Percentiles rank a stretch among this genome's conserved stretches.
Conservation (phyloP, 2,329 filamentous ascomycete species). For the Diplodia sapinea region DNA sequence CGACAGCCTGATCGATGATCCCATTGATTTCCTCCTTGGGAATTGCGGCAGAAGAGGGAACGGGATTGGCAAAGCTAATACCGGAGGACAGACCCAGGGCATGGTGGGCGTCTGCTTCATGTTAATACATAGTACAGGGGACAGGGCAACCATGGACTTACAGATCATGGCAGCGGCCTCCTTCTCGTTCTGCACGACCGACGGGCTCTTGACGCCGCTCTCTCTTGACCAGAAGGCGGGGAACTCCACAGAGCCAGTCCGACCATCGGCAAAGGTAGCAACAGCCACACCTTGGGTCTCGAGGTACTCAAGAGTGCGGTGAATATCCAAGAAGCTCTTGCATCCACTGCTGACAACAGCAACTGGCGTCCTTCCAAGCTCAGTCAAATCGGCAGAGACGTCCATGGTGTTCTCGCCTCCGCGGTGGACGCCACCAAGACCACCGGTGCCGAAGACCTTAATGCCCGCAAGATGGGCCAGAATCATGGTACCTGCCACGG, state of each 20-base stretch:
- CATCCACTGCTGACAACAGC: conserved; percentile 89
- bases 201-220: conserved; percentile 80
- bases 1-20: conserved; percentile 50
- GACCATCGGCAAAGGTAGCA: conserved; percentile 86
- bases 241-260: conserved; percentile 75
- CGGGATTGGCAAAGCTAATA: conserved; percentile 86
- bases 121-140: neutral
- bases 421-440: conserved; percentile 91
- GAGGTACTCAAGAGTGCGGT: conserved; percentile 81
- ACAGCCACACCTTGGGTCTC: conserved; percentile 79
- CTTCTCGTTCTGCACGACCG: conserved; percentile 72
- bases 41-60: conserved; percentile 73
- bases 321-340: conserved; percentile 95
- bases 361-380: conserved; percentile 86
- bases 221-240: conserved; percentile 93
- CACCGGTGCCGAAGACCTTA: conserved; percentile 90
- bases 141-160: conserved; percentile 47
- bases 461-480: conserved; percentile 87
- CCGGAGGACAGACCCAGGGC: conserved; percentile 76
- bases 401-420: conserved; percentile 88
- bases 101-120: conserved; percentile 69
- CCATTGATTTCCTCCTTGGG: conserved; percentile 59
- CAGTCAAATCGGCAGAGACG: conserved; percentile 91
- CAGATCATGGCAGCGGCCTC: conserved; percentile 89
- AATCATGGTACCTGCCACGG: conserved; percentile 90